Evolutionary conservation across 805 yeast genomes (phyloP).

Genomic region (Candida adriatica): DNA sequence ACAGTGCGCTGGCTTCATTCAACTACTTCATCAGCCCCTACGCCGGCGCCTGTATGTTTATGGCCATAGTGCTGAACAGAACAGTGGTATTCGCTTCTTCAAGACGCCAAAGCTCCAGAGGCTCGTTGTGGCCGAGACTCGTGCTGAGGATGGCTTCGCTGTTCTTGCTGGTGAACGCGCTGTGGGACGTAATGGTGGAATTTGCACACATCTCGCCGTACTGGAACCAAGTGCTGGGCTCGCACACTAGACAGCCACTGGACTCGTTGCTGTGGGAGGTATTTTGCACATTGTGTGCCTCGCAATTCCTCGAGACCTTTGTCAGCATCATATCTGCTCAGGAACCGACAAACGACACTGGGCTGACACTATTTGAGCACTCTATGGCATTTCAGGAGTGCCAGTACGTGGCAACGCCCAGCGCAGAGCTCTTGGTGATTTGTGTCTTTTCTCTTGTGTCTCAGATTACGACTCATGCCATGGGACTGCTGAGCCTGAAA

Average conservation of each 20-base stretch:
- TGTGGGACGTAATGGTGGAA: slow-evolving; percentile 19
- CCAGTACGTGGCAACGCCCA: slow-evolving; percentile 42
- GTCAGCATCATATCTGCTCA: slow-evolving; percentile 50
- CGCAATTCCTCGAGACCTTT: slow-evolving; percentile 62
- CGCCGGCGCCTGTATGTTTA: slow-evolving; percentile 47
- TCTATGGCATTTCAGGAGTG: slow-evolving; percentile 73
- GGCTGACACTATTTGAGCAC: slow-evolving; percentile 68
- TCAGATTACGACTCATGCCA: slow-evolving; percentile 56
- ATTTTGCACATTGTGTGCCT: slow-evolving; percentile 52
- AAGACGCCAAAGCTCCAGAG: slow-evolving; percentile 28
- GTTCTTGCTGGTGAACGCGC: slow-evolving; percentile 23
- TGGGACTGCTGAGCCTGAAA: slow-evolving; percentile 48
- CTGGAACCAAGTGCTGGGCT: slow-evolving; percentile 1
- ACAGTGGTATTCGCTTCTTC: slow-evolving; percentile 52
- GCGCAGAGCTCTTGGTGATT: slow-evolving; percentile 43
- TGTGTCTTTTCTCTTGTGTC: slow-evolving; percentile 51
- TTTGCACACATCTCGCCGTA: slow-evolving; percentile 5
- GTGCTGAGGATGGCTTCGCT: slow-evolving; percentile 33
- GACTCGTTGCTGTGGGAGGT: slow-evolving; percentile 49
- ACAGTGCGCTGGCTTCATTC: slow-evolving; percentile 14
- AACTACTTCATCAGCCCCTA: slow-evolving; percentile 43
- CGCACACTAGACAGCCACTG: slow-evolving; percentile 17
- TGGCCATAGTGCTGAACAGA: slow-evolving; percentile 52
- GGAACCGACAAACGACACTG: slow-evolving; percentile 55
- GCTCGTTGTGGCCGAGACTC: slow-evolving; percentile 22